Base-by-base conservation (phyloP, 2,329 filamentous ascomycete species). In the Penicillium sp. region DNA sequence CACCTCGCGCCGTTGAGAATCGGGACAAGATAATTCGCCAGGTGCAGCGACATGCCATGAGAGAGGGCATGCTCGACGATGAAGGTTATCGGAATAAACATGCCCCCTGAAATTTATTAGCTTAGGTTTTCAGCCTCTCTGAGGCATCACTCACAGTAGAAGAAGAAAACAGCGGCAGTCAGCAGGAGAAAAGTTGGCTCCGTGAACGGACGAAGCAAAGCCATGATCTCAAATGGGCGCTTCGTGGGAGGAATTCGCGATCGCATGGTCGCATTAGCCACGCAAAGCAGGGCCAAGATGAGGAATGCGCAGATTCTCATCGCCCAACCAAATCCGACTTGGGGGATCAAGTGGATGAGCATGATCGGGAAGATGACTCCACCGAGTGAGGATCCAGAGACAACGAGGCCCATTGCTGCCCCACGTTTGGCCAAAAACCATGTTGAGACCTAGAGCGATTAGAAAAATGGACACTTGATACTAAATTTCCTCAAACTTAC, bases 361-460 rank as follows among this genome's bases (percentile, higher is more conserved):
- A 86, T 82, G 60, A 84, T 84, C 0, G 84, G 84, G 34, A 85
- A 78, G 33, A 85, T 75, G 23, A 86, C 79, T 2, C 82, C 82
- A 7, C 82, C 82, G 5, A 84, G 59, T 2, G 76, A 80, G 0
- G 78, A 81, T 8, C 82, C 82, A 12, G 78, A 76, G 9, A 78
- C 75, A 60, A 79, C 73, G 58, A 84, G 72, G 12, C 81, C 82
- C 15, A 81, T 77, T 17, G 80, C 82, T 37, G 78, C 69, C 18
- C 78, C 80, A 34, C 82, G 78, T 12, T 72, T 74, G 37, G 71
- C 74, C 50, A 72, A 70, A 62, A 84, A 84, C 82, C 82, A 84
- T n/a, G 75, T 78, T 23, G 74, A 68, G 20, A 63, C 60, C 44
- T 63, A 67, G 45, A 70, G 60, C 30, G 60, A 69, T 12, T 72